Percentiles rank a stretch among this genome's conserved stretches.
Conservation (phyloP, 108 stramenopile genomes). For the Tribonema minus region DNA sequence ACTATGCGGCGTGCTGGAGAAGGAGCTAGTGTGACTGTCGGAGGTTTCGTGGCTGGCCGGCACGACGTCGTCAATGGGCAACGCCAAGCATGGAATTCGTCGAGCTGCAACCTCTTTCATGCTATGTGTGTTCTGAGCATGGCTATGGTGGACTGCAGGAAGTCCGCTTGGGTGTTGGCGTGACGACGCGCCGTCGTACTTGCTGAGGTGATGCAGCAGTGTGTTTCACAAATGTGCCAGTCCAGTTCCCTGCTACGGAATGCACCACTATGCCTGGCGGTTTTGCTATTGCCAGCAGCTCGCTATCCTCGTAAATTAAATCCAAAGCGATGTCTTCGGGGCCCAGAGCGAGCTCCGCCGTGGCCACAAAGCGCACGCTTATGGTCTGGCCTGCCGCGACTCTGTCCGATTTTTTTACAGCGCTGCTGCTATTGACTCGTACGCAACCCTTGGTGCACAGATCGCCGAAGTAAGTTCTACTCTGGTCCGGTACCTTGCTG, state of each 20-base stretch:
- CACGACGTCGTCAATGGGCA: too few species aligned
- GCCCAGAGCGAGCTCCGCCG: constrained; percentile 10
- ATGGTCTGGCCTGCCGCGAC: constrained; percentile 20
- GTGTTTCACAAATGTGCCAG: constrained; percentile 90
- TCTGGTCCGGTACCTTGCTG: constrained; percentile 5
- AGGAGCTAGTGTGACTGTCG: too few species aligned
- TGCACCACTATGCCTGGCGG: too few species aligned
- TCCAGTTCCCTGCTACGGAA: constrained; percentile 93
- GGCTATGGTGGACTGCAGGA: too few species aligned
- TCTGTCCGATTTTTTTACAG: constrained; percentile 15
- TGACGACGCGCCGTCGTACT: too few species aligned
- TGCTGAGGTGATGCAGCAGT: constrained; percentile 82
- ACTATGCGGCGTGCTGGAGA: too few species aligned
- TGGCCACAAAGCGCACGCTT: constrained; percentile 18
- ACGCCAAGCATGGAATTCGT: too few species aligned
- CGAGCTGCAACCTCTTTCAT: too few species aligned
- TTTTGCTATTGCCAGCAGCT: constrained; percentile 27
- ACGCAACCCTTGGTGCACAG: constrained; percentile 19
- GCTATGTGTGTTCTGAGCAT: too few species aligned
- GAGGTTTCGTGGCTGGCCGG: too few species aligned
- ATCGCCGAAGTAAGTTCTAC: constrained; percentile 32
- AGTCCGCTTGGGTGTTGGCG: too few species aligned
- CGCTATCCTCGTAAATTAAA: constrained; percentile 28
- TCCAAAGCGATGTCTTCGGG: constrained; percentile 37
- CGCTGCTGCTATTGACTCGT: background rate